Percentiles rank a stretch among this genome's conserved stretches.
phyloP scores from a whole-genome alignment of 2,329 filamentous ascomycete species.

The Monosporascus ibericus region DNA sequence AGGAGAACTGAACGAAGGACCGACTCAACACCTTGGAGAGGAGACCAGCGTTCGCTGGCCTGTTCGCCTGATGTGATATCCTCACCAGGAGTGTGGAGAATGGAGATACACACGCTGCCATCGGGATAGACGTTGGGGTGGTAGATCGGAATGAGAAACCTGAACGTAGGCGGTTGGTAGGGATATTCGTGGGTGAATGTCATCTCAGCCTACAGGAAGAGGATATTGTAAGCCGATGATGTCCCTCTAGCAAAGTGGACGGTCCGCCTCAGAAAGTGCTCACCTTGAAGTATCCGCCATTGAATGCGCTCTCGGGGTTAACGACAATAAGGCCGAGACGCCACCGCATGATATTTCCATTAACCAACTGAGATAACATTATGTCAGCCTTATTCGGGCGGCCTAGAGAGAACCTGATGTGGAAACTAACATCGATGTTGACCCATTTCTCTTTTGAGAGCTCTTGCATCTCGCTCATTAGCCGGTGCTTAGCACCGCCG shows the following conservation, averaged over 20 bases:
- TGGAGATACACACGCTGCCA: conserved; percentile 91
- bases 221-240: background rate
- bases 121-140: conserved; percentile 94
- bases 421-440: conserved; percentile 65
- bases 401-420: background rate
- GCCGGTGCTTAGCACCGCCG: conserved; percentile 63
- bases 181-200: conserved; percentile 85
- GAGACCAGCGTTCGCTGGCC: conserved; percentile 89
- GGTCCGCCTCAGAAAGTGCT: conserved; percentile 9
- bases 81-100: conserved; percentile 86
- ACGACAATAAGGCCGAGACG: conserved; percentile 83
- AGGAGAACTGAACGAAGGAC: conserved; percentile 89
- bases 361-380: conserved; percentile 50
- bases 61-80: conserved; percentile 87
- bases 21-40: conserved; percentile 88
- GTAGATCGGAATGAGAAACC: conserved; percentile 71
- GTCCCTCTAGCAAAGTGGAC: background rate
- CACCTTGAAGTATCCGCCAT: conserved; percentile 84
- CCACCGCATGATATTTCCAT: conserved; percentile 85
- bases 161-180: conserved; percentile 81
- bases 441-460: conserved; percentile 91
- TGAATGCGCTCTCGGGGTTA: conserved; percentile 85
- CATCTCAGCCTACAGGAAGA: conserved; percentile 61
- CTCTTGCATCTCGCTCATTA: conserved; percentile 82
- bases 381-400: conserved; percentile 7